Conservation (phyloP, 371 early-diverging fungal genomes). For the Nematocida major region DNA sequence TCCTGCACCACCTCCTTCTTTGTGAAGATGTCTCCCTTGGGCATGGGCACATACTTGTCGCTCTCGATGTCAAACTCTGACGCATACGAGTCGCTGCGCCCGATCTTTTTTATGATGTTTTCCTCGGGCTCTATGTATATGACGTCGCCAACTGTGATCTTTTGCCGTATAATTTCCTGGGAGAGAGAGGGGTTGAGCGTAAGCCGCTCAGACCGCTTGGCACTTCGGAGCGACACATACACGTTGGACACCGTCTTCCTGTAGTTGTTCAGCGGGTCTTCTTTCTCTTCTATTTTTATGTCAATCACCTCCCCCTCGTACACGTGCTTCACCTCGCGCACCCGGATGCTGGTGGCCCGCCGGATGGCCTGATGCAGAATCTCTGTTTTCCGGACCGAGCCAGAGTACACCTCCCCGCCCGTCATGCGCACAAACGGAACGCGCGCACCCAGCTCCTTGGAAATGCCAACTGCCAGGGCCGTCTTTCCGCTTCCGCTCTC, state of each 20-base stretch:
- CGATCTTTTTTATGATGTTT: slow-evolving; percentile 60
- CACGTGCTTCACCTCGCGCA: slow-evolving; percentile 54
- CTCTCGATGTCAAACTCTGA: slow-evolving; percentile 63
- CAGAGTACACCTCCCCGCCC: slow-evolving; percentile 55
- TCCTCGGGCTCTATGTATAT: slow-evolving; percentile 58
- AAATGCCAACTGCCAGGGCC: slow-evolving; percentile 52
- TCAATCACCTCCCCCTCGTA: slow-evolving; percentile 64
- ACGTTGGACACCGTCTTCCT: slow-evolving; percentile 29
- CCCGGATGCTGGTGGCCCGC: slow-evolving; percentile 41
- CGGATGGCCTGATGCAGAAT: slow-evolving; percentile 55
- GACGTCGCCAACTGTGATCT: slow-evolving; percentile 58
- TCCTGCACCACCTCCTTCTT: slow-evolving; percentile 55
- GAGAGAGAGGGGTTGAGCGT: slow-evolving; percentile 34
- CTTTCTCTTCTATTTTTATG: slow-evolving; percentile 52
- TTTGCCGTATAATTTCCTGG: slow-evolving; percentile 51
- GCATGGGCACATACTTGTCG: slow-evolving; percentile 58
- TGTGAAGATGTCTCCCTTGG: slow-evolving; percentile 55
- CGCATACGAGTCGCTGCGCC: slow-evolving; percentile 57
- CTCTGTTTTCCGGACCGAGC: slow-evolving; percentile 54
- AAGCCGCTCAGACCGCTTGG: slow-evolving; percentile 56
- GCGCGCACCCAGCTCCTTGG: slow-evolving; percentile 52
- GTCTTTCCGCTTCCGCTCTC: slow-evolving; percentile 57
- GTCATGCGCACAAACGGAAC: slow-evolving; percentile 56
- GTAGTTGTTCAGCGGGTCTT: slow-evolving; percentile 46
- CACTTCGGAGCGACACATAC: slow-evolving; percentile 48